Evolutionary conservation across 2,329 filamentous ascomycete species (phyloP).

Genomic region (Cadophora malorum): DNA sequence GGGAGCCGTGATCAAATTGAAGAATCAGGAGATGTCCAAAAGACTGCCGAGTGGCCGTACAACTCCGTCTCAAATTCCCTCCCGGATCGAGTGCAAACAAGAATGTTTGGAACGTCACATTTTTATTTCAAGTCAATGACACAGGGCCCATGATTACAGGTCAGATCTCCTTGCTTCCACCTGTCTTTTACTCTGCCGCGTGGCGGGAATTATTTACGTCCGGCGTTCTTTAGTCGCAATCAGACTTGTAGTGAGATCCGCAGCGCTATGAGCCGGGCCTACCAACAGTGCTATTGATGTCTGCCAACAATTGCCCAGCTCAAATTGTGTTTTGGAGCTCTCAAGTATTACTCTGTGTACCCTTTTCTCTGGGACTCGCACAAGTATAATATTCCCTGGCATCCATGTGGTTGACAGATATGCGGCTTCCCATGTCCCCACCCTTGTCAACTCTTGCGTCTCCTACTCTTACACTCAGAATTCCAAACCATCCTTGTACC

Average conservation of each 20-base stretch:
- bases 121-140: no score
- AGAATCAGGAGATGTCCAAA: not conserved
- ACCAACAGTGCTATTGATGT: not conserved
- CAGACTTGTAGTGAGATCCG: constrained; percentile 2
- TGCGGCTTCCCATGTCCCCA: not conserved
- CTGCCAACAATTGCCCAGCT: not conserved
- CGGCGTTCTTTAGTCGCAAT: not conserved
- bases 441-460: not conserved
- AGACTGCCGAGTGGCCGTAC: not conserved
- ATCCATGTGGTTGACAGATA: constrained; percentile 7
- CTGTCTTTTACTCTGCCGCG: not conserved
- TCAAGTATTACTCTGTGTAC: no score
- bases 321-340: not conserved
- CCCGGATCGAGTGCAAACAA: not conserved
- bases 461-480: not conserved
- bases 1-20: not conserved
- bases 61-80: not conserved
- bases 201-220: not conserved
- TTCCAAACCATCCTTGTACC: no score
- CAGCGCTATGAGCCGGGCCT: not conserved
- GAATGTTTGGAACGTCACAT: not conserved
- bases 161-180: not conserved
- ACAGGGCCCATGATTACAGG: not conserved
- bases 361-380: not conserved
- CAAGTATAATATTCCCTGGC: constrained; percentile 11